phyloP scores from a whole-genome alignment of 192 early-diverging fungal species.

The Coemansia nantahalensis region DNA sequence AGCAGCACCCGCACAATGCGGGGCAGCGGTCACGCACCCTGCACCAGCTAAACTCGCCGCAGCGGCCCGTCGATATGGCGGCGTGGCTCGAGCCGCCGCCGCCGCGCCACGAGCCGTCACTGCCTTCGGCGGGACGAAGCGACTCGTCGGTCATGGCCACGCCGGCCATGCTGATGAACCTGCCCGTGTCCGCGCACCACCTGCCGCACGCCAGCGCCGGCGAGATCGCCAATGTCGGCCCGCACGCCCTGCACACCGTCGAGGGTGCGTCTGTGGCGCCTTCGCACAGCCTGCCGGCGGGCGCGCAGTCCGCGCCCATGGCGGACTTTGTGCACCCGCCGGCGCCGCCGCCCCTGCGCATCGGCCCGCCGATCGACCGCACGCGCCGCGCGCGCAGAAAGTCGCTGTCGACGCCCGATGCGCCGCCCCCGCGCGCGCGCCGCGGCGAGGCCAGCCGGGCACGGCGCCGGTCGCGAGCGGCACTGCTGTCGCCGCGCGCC shows the following conservation, averaged over 20 bases:
- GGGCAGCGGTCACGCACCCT: slow-evolving; percentile 11
- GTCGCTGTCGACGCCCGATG: too few species aligned
- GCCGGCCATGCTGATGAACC: slow-evolving; percentile 47
- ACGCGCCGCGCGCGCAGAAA: too few species aligned
- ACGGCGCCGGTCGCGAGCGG: slow-evolving; percentile 14
- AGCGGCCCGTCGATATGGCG: too few species aligned
- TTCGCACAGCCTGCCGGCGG: too few species aligned
- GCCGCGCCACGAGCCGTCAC: too few species aligned
- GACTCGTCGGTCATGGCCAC: too few species aligned
- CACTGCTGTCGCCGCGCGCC: slow-evolving; percentile 31
- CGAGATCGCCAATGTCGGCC: too few species aligned
- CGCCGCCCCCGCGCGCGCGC: not conserved
- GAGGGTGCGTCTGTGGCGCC: too few species aligned
- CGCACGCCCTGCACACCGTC: too few species aligned
- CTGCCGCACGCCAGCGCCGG: slow-evolving; percentile 35
- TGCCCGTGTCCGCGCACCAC: slow-evolving; percentile 48
- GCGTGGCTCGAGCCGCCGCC: too few species aligned
- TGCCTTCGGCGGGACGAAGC: too few species aligned
- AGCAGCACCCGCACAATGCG: too few species aligned
- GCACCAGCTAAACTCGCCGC: slow-evolving; percentile 19
- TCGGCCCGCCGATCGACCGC: slow-evolving; percentile 29
- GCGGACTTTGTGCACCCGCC: slow-evolving; percentile 40
- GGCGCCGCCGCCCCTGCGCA: slow-evolving; percentile 36
- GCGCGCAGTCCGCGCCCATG: slow-evolving; percentile 42
- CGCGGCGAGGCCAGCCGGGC: slow-evolving; percentile 6